Base-by-base conservation (phyloP, 495 filamentous ascomycete species). In the Podospora appendiculata region DNA sequence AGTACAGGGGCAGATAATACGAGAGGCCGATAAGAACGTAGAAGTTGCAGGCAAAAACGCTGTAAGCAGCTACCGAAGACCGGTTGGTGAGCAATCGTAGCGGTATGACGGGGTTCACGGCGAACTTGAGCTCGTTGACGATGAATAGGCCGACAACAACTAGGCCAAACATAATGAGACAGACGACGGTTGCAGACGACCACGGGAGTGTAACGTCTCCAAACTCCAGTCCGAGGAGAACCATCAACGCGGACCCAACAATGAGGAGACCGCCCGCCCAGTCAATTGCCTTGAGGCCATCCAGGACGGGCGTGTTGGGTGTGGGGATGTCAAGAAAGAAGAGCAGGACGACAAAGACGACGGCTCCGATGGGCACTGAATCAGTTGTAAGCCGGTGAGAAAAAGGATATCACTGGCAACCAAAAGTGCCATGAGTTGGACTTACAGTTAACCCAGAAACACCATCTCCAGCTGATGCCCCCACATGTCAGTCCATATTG, bases 1-100 rank as follows among this genome's bases (percentile, higher is more conserved):
- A 86, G 67, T 88, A 89, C 32, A 89, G 73, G 0, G 86, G 86
- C 17, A 90, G 75, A 61, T 81, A 89, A 69, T 88, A 90, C 42
- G 79, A 71, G 32, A 77, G 76, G 8, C 78, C 68, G 54, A 88
- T 87, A 71, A 88, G 88, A 50, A 85, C 79, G 58, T 80, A 80
- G 44, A 78, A 79, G 64, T 89, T 84, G 50, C 76, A 70, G 68
- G 83, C 83, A 53, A 73, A 76, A 48, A 82, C 70, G 8, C 68
- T 61, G 11, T 85, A 73, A 1, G 75, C 65, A 5, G 81, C 77
- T 13, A 81, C 56, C 59, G 84, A 84, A 32, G 82, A 80, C 34
- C 63, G 65, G 16, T 78, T 68, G 17, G 68, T 70, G 68, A 89
- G 89, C 5, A 93, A 64, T 0, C 77, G 75, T 9, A 85, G 57